These are phyloP conservation scores for Solanum neorickii DNA, from an alignment of 257 asterid genomes.

Conservation along the genomic window DNA sequence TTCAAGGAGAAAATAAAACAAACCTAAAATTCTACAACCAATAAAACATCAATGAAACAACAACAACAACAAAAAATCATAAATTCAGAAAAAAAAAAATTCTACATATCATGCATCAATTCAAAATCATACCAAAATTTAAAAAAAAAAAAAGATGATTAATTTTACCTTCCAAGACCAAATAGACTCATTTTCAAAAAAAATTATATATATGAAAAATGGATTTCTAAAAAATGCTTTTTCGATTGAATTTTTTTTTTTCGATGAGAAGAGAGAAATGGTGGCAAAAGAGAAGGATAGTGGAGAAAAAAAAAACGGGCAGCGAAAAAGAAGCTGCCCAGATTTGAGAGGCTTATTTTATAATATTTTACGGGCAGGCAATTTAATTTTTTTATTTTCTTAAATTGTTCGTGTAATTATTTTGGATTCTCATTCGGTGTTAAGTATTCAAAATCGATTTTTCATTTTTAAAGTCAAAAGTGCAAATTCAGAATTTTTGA, in stretches of 20 bases:
- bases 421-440: no score
- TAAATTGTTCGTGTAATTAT: neutral
- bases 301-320: slow-evolving; percentile 6
- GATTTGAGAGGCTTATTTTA: neutral
- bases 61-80: neutral
- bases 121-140: neutral
- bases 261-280: neutral
- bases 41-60: neutral
- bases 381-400: neutral
- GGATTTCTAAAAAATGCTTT: neutral
- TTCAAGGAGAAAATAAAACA: neutral
- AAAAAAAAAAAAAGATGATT: neutral
- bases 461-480: neutral
- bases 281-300: neutral
- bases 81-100: neutral
- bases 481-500: no score
- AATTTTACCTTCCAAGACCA: slow-evolving; percentile 76
- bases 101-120: neutral
- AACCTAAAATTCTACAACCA: neutral
- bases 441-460: no score
- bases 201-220: neutral
- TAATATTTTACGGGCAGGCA: neutral
- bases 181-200: slow-evolving; percentile 56
- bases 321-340: slow-evolving; percentile 8
- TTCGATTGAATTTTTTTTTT: neutral